Conservation (phyloP, 2,329 filamentous ascomycete species). For the Verticillium isaacii region DNA sequence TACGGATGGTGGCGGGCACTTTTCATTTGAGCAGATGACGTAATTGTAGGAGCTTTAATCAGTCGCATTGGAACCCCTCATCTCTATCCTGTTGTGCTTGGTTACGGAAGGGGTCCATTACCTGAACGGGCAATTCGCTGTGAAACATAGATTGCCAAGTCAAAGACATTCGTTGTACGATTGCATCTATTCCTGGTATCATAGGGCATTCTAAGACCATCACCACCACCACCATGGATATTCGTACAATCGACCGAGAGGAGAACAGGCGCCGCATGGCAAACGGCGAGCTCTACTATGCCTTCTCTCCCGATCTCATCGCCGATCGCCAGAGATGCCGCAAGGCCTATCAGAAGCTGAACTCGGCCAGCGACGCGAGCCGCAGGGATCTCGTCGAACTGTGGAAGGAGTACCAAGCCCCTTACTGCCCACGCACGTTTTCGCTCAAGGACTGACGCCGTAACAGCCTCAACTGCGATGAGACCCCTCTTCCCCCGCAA, state of each 20-base stretch:
- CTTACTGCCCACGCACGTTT: not conserved
- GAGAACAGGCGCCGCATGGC: slow-evolving; percentile 55
- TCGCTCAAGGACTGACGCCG: not conserved
- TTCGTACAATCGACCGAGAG: slow-evolving; percentile 27
- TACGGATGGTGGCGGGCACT: not conserved
- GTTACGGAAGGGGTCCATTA: too few species aligned
- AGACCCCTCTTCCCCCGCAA: slow-evolving; percentile 56
- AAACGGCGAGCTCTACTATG: slow-evolving; percentile 67
- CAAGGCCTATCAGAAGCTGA: slow-evolving; percentile 58
- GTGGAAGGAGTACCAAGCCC: slow-evolving; percentile 57
- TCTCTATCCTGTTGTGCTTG: too few species aligned
- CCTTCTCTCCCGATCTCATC: slow-evolving; percentile 65
- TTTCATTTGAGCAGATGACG: too few species aligned
- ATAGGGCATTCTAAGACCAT: not conserved
- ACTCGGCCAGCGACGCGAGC: slow-evolving; percentile 53
- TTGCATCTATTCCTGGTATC: not conserved
- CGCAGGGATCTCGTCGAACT: slow-evolving; percentile 61
- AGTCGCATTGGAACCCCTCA: too few species aligned
- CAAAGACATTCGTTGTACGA: not conserved
- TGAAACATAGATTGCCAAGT: not conserved
- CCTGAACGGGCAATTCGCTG: too few species aligned
- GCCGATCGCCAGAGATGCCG: slow-evolving; percentile 60
- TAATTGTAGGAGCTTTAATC: too few species aligned
- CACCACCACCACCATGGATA: slow-evolving; percentile 4
- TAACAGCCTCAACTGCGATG: slow-evolving; percentile 58